These are phyloP conservation scores for Paecilomyces niveus DNA, from an alignment of 2,329 filamentous ascomycete genomes.

Conservation along the genomic window DNA sequence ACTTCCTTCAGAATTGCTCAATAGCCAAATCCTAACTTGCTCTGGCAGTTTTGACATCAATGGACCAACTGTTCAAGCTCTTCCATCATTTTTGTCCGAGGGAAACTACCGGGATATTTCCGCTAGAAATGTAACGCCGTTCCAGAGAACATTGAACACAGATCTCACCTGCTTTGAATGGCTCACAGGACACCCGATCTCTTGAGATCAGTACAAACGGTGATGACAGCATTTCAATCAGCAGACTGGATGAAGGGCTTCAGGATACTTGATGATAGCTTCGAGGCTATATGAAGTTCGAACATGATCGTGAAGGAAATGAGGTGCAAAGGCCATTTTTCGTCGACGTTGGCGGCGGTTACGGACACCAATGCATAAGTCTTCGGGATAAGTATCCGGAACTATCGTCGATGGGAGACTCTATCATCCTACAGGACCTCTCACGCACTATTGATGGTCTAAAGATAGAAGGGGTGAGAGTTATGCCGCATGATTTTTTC, in stretches of 20 bases:
- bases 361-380: constrained; percentile 31
- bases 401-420: neutral
- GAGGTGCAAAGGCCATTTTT: constrained; percentile 19
- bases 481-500: neutral
- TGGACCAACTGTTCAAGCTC: constrained; percentile 10
- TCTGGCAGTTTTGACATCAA: constrained; percentile 10
- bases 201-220: constrained; percentile 13
- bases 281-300: constrained; percentile 9
- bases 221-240: constrained; percentile 16
- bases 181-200: constrained; percentile 18
- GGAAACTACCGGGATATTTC: constrained; percentile 21
- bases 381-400: constrained; percentile 24
- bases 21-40: constrained; percentile 5
- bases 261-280: neutral
- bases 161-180: constrained; percentile 20
- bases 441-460: neutral
- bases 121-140: constrained; percentile 16
- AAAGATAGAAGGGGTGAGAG: neutral
- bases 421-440: neutral
- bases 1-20: constrained; percentile 4
- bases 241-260: constrained; percentile 16
- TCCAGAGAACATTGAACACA: constrained; percentile 23
- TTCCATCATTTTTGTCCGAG: constrained; percentile 22
- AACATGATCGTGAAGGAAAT: constrained; percentile 2
- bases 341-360: constrained; percentile 37